These are phyloP conservation scores for Trichoderma afroharzianum DNA, from an alignment of 2,329 filamentous ascomycete species.

Conservation along the genomic window DNA sequence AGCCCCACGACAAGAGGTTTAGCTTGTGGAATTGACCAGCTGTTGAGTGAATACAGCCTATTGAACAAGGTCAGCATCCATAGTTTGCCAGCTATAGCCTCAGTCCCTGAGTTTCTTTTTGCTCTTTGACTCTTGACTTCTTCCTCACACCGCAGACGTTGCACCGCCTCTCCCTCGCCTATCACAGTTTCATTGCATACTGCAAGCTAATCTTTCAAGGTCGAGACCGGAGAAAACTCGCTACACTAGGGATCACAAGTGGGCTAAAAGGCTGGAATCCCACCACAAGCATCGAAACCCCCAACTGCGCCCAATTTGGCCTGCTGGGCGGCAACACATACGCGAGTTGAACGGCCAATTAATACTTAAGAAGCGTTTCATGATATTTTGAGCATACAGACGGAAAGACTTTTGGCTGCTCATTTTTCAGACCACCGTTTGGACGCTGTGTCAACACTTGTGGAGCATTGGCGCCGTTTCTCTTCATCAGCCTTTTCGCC, in stretches of 20 bases:
- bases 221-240: neutral
- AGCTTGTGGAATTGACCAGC: neutral
- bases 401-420: neutral
- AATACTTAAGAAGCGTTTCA: neutral
- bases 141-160: neutral
- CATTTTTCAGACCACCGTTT: neutral
- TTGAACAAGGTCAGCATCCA: neutral
- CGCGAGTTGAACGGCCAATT: neutral
- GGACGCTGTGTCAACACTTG: neutral
- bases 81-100: neutral
- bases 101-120: neutral
- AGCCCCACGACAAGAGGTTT: neutral
- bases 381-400: neutral
- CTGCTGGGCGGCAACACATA: neutral
- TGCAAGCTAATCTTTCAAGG: neutral
- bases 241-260: neutral
- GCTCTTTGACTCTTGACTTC: neutral
- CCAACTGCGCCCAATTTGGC: neutral
- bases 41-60: neutral
- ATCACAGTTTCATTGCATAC: neutral
- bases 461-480: neutral
- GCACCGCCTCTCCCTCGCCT: neutral
- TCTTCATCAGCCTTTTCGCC: neutral
- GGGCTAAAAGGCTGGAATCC: neutral
- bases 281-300: neutral